Percentiles rank a stretch among this genome's conserved stretches.
phyloP scores from a whole-genome alignment of 352 stramenopile species.

The Pythium pyrilobum region DNA sequence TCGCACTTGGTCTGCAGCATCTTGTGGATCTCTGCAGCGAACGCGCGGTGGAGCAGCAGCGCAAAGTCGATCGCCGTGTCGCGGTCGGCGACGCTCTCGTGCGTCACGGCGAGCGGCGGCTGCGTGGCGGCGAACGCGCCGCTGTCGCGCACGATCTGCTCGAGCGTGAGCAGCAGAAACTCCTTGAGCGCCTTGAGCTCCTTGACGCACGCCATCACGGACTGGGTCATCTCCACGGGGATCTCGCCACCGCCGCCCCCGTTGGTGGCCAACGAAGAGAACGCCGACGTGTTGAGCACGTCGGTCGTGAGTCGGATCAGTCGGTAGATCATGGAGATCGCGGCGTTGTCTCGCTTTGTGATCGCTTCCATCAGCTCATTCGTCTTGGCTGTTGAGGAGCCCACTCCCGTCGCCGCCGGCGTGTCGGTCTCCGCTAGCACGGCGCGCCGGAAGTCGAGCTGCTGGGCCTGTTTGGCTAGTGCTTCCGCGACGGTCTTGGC shows the following conservation, averaged over 20 bases:
- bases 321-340: constrained; percentile 58
- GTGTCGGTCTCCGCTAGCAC: constrained; percentile 16
- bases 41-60: constrained; percentile 51
- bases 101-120: constrained; percentile 14
- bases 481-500: constrained; percentile 8
- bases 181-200: constrained; percentile 72
- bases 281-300: constrained; percentile 48
- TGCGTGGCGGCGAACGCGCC: constrained; percentile 12
- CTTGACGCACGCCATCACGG: constrained; percentile 56
- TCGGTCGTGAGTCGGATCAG: constrained; percentile 62
- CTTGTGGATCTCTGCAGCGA: constrained; percentile 36
- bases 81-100: constrained; percentile 23
- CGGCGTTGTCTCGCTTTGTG: constrained; percentile 50
- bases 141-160: constrained; percentile 30
- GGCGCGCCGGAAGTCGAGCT: constrained; percentile 34
- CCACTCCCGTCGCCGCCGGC: not conserved
- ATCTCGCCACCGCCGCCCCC: constrained; percentile 23
- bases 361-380: constrained; percentile 43
- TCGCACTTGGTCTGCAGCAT: constrained; percentile 30
- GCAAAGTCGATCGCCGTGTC: constrained; percentile 53
- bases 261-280: not conserved
- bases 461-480: constrained; percentile 39
- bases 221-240: constrained; percentile 50
- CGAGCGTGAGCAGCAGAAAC: constrained; percentile 52
- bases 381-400: constrained; percentile 1